Evolutionary conservation across 2,329 filamentous ascomycete species (phyloP), one percentile per base, ranked within the genome.

Genomic region (Arthrocladium fulminans): DNA sequence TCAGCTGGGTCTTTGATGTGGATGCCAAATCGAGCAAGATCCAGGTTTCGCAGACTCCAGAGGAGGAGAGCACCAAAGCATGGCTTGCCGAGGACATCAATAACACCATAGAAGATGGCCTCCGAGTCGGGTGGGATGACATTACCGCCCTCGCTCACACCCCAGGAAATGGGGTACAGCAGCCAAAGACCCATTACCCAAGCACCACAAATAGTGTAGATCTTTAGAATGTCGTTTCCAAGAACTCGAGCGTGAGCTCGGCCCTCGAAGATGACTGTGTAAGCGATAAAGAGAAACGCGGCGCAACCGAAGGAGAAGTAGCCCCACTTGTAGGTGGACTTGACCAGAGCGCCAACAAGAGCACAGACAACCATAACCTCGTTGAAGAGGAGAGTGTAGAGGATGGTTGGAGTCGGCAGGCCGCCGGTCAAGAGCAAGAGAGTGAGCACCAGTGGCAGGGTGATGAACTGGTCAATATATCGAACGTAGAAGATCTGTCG

Each of bases 361-460:
- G 79, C 80, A 19, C 75, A 77, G n/a, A 84, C 67, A 41, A 86
- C 75, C 80, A 85, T 83, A 57, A 84, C 69, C 58, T 76, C 69
- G 53, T 83, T 79, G 2, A 83, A 70, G 3, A 85, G 66, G 6
- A 85, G 68, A 1, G 78, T 75, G 59, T 74, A 78, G 32, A 83
- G 59, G 23, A 84, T 77, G 1, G 78, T 81, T 0, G 80, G 77
- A 65, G 76, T 81, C 17, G 81, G 80, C 50, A 84, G 68, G 27
- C 77, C 81, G 3, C 73, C 79, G 0, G 80, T 82, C 17, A 86
- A 67, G 35, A 84, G 68, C 1, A 86, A 61, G 50, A 82, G 77
- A 45, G 78, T 62, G 1, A 85, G 71, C 5, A 86, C 66, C 1
- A 85, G 67, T 6, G 81, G 80, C 1, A 79, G 83, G 1, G 80